A percentile compares a stretch with the other conserved stretches of the same genome.
phyloP scores from a whole-genome alignment of 2,329 filamentous ascomycete species.

The Bipolaris cookei region DNA sequence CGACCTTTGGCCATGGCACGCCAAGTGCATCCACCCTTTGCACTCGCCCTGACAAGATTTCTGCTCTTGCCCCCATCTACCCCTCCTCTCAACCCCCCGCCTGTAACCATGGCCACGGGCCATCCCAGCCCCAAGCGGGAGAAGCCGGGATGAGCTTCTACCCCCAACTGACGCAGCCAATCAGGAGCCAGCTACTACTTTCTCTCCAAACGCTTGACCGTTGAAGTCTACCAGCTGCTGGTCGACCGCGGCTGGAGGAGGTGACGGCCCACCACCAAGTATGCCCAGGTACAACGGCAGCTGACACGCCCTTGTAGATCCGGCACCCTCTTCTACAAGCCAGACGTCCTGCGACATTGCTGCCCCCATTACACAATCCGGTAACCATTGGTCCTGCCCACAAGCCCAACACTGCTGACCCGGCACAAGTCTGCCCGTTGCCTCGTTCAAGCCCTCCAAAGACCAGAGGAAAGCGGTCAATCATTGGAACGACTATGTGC shows the following conservation, averaged over 20 bases:
- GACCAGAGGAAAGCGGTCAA: slow-evolving; percentile 79
- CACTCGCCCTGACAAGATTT: background rate
- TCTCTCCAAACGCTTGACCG: slow-evolving; percentile 64
- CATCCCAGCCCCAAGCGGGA: slow-evolving; percentile 11
- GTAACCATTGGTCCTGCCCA: slow-evolving; percentile 34
- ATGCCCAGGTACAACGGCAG: slow-evolving; percentile 5
- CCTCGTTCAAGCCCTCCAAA: slow-evolving; percentile 68
- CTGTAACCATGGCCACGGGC: background rate
- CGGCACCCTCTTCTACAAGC: slow-evolving; percentile 73
- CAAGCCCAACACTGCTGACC: slow-evolving; percentile 14
- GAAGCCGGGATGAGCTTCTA: slow-evolving; percentile 15
- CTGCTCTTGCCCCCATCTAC: background rate
- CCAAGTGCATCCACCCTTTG: background rate
- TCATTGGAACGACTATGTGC: slow-evolving; percentile 74
- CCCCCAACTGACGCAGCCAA: slow-evolving; percentile 37
- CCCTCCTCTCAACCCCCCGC: background rate
- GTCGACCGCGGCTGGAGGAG: slow-evolving; percentile 80
- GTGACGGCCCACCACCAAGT: slow-evolving; percentile 56
- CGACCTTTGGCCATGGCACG: too few relatives aligned
- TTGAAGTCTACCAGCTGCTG: slow-evolving; percentile 72
- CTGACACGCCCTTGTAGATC: slow-evolving; percentile 45
- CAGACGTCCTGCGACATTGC: slow-evolving; percentile 79
- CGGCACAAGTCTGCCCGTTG: slow-evolving; percentile 65
- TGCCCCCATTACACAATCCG: slow-evolving; percentile 89
- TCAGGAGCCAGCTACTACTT: slow-evolving; percentile 77